Evolutionary conservation across 331 rosid species (phyloP).

Genomic region (Acacia pycnantha): DNA sequence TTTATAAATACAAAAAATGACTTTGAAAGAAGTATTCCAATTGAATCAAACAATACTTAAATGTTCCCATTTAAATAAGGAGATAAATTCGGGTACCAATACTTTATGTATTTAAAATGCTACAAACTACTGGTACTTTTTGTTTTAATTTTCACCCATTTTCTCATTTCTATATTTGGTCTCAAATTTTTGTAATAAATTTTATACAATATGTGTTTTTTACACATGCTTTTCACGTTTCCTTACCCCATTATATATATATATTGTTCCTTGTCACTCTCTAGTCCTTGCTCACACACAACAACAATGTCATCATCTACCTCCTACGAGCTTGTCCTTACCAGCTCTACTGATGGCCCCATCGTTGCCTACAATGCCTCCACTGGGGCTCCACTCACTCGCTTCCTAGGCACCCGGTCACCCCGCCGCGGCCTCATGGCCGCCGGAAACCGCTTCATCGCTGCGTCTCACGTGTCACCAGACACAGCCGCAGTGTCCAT

Average conservation of each 20-base stretch:
- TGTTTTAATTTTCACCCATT: too few species aligned
- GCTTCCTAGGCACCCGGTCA: slow-evolving; percentile 46
- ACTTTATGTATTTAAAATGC: too few species aligned
- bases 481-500: slow-evolving; percentile 56
- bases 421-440: slow-evolving; percentile 51
- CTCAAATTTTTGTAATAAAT: background rate
- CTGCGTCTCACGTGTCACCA: slow-evolving; percentile 56
- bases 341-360: slow-evolving; percentile 61
- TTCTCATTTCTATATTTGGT: background rate
- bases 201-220: background rate
- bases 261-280: background rate
- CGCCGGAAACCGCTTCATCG: slow-evolving; percentile 43
- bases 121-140: too few species aligned
- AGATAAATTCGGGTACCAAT: too few species aligned
- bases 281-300: background rate
- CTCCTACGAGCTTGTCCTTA: slow-evolving; percentile 53
- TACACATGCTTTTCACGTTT: slow-evolving; percentile 27
- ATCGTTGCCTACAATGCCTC: slow-evolving; percentile 52
- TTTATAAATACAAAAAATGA: too few species aligned
- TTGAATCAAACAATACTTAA: too few species aligned
- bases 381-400: slow-evolving; percentile 35
- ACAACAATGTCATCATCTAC: slow-evolving; percentile 29
- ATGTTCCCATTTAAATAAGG: fast-evolving
- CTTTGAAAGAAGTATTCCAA: too few species aligned
- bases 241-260: background rate